Evolutionary conservation across 495 filamentous ascomycete species (phyloP).

Genomic region (Penicillium herquei): DNA sequence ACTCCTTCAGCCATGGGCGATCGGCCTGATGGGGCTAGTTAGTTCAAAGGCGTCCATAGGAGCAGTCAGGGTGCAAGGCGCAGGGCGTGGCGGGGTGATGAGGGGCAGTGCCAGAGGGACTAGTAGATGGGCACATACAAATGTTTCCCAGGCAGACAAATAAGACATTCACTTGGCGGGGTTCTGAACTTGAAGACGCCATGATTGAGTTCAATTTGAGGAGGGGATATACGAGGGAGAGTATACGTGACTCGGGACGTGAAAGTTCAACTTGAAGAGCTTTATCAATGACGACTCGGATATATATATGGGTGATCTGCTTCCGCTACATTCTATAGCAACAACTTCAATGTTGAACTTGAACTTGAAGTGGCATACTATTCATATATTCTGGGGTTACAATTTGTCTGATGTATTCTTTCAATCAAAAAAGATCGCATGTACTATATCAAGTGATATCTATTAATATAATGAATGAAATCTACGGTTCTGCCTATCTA

Average conservation of each 20-base stretch:
- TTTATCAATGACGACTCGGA: neutral
- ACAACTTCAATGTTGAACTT: too few species aligned
- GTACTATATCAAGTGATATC: too few species aligned
- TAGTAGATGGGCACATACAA: slow-evolving; percentile 51
- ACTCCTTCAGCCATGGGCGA: slow-evolving; percentile 96
- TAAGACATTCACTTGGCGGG: slow-evolving; percentile 65
- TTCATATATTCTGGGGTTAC: too few species aligned
- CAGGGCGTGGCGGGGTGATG: slow-evolving; percentile 4
- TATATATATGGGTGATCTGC: too few species aligned
- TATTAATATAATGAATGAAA: neutral
- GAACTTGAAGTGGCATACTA: too few species aligned
- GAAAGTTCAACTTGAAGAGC: neutral
- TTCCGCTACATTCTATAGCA: too few species aligned
- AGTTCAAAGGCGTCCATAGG: neutral
- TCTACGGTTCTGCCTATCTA: slow-evolving; percentile 1
- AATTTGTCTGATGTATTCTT: too few species aligned
- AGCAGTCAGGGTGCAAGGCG: neutral
- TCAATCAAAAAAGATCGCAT: too few species aligned
- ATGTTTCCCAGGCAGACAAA: slow-evolving; percentile 98
- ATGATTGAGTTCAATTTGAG: slow-evolving; percentile 20
- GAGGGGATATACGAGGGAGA: neutral
- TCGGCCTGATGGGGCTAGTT: slow-evolving; percentile 37
- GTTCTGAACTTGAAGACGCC: slow-evolving; percentile 11
- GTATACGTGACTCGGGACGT: neutral
- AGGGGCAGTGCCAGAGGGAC: neutral